Conservation (phyloP, 768 basidiomycete genomes). For the Phanerodontia chrysosporium region DNA sequence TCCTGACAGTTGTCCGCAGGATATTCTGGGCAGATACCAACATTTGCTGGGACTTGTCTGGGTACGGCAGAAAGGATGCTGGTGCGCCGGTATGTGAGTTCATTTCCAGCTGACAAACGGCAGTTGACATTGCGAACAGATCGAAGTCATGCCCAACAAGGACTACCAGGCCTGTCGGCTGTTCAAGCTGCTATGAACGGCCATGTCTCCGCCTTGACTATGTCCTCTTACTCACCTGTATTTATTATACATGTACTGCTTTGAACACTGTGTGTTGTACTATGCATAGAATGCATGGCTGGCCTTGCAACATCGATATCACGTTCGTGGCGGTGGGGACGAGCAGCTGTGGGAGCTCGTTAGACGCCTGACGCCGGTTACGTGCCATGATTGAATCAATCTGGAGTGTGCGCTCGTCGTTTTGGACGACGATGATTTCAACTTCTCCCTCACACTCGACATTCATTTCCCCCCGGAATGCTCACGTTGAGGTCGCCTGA, state of each 20-base stretch:
- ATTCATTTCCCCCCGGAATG: slow-evolving; percentile 4
- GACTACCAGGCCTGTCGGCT: slow-evolving; percentile 1
- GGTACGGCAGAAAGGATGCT: not conserved
- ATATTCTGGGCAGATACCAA: slow-evolving; percentile 5
- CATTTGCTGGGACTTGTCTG: slow-evolving; percentile 3
- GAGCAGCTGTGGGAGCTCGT: not conserved
- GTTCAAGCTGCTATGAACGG: not conserved
- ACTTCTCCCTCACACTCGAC: not conserved
- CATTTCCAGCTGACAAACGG: not conserved
- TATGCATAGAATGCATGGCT: not conserved
- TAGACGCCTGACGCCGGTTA: slow-evolving; percentile 2
- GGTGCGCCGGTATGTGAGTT: not conserved
- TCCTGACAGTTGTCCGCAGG: not conserved
- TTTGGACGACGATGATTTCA: slow-evolving; percentile 13
- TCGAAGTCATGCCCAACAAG: not conserved
- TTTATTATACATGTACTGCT: too few species aligned
- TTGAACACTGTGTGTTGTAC: not conserved
- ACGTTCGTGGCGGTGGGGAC: not conserved
- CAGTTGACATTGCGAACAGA: not conserved
- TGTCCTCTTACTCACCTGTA: too few species aligned
- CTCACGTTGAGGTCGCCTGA: slow-evolving; percentile 2
- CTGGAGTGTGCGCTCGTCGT: slow-evolving; percentile 7
- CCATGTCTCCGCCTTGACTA: too few species aligned
- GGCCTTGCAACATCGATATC: too few species aligned
- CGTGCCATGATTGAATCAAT: not conserved